These are phyloP conservation scores for Fusarium temperatum DNA, from an alignment of 2,329 filamentous ascomycete species.

Conservation along the genomic window DNA sequence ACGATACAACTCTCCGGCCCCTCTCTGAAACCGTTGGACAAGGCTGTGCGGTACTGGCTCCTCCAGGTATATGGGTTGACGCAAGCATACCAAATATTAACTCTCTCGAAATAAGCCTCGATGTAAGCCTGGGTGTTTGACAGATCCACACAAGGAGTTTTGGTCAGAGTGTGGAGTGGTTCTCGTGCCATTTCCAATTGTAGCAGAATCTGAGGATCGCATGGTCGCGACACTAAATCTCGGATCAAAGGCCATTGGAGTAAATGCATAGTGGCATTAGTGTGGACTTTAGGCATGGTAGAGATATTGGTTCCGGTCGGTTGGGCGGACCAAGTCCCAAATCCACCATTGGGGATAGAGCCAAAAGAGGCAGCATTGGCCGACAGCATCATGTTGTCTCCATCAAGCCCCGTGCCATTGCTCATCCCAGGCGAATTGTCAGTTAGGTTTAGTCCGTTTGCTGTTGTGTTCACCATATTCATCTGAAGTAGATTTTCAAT, in stretches of 20 bases:
- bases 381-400: slow-evolving; percentile 61
- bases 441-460: slow-evolving; percentile 63
- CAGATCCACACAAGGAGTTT: slow-evolving; percentile 73
- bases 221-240: slow-evolving; percentile 78
- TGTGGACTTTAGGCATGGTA: slow-evolving; percentile 86
- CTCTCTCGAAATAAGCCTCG: slow-evolving; percentile 80
- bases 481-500: slow-evolving; percentile 84
- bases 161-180: slow-evolving; percentile 73
- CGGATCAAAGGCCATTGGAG: slow-evolving; percentile 84
- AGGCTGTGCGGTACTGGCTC: slow-evolving; percentile 76
- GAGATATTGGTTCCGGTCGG: slow-evolving; percentile 72
- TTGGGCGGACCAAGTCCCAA: slow-evolving; percentile 75
- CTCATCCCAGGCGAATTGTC: slow-evolving; percentile 72
- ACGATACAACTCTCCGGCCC: slow-evolving; percentile 86
- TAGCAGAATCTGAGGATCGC: slow-evolving; percentile 82
- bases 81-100: slow-evolving; percentile 87
- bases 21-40: slow-evolving; percentile 79
- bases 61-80: slow-evolving; percentile 86
- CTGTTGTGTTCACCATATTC: slow-evolving; percentile 62
- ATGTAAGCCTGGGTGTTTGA: slow-evolving; percentile 80
- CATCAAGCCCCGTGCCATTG: slow-evolving; percentile 68
- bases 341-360: slow-evolving; percentile 69
- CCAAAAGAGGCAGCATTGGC: slow-evolving; percentile 56
- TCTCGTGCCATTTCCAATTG: slow-evolving; percentile 84
- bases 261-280: slow-evolving; percentile 80